Conservation (phyloP, 2,329 filamentous ascomycete species). For the Lasiodiplodia theobromae region DNA sequence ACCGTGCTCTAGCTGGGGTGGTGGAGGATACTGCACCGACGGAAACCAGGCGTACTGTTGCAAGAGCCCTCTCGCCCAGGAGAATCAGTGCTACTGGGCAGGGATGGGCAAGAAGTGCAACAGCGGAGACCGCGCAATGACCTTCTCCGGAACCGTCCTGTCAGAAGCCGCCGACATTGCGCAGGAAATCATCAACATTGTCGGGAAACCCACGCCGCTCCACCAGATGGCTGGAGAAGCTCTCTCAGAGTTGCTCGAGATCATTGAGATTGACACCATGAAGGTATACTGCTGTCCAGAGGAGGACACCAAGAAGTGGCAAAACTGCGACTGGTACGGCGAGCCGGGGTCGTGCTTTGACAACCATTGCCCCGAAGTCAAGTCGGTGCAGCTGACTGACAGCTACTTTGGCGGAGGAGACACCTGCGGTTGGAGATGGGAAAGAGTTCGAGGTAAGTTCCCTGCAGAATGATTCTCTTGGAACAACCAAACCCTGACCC, state of each 20-base stretch:
- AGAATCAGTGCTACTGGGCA: slow-evolving; percentile 36
- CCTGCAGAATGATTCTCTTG: background rate
- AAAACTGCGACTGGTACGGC: slow-evolving; percentile 49
- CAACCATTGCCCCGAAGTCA: slow-evolving; percentile 40
- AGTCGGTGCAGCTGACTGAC: slow-evolving; percentile 40
- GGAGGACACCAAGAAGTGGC: slow-evolving; percentile 38
- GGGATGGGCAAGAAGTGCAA: slow-evolving; percentile 40
- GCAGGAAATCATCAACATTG: background rate
- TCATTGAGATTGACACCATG: slow-evolving; percentile 3
- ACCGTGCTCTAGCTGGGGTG: background rate
- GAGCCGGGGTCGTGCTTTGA: slow-evolving; percentile 45
- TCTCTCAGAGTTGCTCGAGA: slow-evolving; percentile 34
- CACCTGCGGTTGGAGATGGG: slow-evolving; percentile 32
- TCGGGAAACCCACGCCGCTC: slow-evolving; percentile 6
- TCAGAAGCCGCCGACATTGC: background rate
- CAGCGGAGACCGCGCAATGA: slow-evolving; percentile 40
- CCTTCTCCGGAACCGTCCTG: slow-evolving; percentile 28
- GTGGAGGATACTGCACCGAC: slow-evolving; percentile 10
- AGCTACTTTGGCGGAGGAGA: slow-evolving; percentile 38
- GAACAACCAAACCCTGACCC: background rate
- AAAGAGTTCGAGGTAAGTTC: slow-evolving; percentile 33
- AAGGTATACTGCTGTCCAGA: slow-evolving; percentile 41
- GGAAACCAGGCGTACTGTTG: slow-evolving; percentile 14
- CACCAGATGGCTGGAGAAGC: slow-evolving; percentile 28
- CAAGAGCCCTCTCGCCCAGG: slow-evolving; percentile 32